Evolutionary conservation across 768 basidiomycete genomes (phyloP).

Genomic region (Leccinum incarnatum): DNA sequence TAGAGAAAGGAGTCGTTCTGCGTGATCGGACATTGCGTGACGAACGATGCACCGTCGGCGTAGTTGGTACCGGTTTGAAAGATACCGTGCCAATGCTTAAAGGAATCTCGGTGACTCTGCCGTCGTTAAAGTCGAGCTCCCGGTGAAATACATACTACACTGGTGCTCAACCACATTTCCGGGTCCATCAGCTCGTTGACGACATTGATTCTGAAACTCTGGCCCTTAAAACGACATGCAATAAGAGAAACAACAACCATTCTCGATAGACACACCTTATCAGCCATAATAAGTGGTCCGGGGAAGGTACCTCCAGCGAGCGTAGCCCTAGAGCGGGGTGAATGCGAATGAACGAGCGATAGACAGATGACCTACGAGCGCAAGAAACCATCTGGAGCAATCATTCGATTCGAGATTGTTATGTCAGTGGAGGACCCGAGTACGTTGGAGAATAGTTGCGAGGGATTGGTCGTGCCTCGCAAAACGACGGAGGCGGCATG

Average conservation of each 20-base stretch:
- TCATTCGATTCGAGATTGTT: conserved; percentile 37
- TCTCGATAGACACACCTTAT: conserved; percentile 26
- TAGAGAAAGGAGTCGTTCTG: conserved; percentile 24
- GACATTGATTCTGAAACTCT: conserved; percentile 43
- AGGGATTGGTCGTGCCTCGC: conserved; percentile 5
- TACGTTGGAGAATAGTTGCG: neutral
- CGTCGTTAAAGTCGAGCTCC: neutral
- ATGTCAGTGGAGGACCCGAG: conserved; percentile 28
- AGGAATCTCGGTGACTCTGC: neutral
- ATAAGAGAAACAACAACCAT: neutral
- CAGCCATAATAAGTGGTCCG: conserved; percentile 40
- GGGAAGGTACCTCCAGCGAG: conserved; percentile 45
- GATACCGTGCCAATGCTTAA: conserved; percentile 57
- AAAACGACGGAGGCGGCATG: conserved; percentile 21
- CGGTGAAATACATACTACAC: conserved; percentile 32
- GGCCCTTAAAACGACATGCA: conserved; percentile 31
- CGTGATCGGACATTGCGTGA: conserved; percentile 34
- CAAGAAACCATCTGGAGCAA: conserved; percentile 50
- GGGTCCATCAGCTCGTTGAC: conserved; percentile 42
- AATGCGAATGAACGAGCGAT: neutral
- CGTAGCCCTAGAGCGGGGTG: conserved; percentile 11
- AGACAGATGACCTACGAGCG: conserved; percentile 35
- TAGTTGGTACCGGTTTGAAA: conserved; percentile 43
- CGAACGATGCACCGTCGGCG: conserved; percentile 43
- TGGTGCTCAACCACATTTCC: conserved; percentile 50